phyloP scores from a whole-genome alignment of 192 early-diverging fungal genomes.

The Lobulomyces angularis region DNA sequence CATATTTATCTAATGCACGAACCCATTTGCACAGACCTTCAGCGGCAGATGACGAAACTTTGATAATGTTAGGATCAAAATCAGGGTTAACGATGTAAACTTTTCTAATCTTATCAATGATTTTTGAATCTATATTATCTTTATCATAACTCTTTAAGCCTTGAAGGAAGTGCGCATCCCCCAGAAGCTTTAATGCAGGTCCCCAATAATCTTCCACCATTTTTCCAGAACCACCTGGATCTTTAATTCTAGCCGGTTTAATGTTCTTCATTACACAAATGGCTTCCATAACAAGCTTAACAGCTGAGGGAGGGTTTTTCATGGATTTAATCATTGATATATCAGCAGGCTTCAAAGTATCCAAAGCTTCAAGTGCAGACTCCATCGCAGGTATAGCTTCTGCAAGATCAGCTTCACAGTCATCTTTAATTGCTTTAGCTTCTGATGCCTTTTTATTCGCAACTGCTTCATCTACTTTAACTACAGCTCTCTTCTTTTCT shows the following conservation, averaged over 20 bases:
- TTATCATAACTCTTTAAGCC: constrained; percentile 42
- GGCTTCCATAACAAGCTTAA: constrained; percentile 49
- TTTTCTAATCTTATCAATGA: constrained; percentile 41
- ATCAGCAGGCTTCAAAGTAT: constrained; percentile 44
- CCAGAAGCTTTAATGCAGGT: constrained; percentile 35
- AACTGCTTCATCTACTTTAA: constrained; percentile 42
- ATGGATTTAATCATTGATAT: constrained; percentile 45
- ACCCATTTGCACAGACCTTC: constrained; percentile 50
- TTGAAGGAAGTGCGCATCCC: constrained; percentile 40
- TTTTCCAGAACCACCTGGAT: constrained; percentile 46
- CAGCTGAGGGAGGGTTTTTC: constrained; percentile 45
- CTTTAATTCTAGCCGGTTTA: constrained; percentile 47
- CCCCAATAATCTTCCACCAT: constrained; percentile 57
- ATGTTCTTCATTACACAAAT: constrained; percentile 49
- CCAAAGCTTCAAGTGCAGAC: constrained; percentile 39
- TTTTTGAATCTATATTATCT: constrained; percentile 48
- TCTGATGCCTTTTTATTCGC: constrained; percentile 45
- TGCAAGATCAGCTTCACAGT: constrained; percentile 45
- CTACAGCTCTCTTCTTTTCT: constrained; percentile 40
- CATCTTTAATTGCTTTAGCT: constrained; percentile 49
- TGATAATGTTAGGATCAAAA: constrained; percentile 47
- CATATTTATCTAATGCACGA: constrained; percentile 45
- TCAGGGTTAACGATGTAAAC: constrained; percentile 50
- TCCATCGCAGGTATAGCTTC: constrained; percentile 48
- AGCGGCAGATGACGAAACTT: constrained; percentile 45